Conservation (phyloP, 2,329 filamentous ascomycete species). For the Fusarium transvaalense region DNA sequence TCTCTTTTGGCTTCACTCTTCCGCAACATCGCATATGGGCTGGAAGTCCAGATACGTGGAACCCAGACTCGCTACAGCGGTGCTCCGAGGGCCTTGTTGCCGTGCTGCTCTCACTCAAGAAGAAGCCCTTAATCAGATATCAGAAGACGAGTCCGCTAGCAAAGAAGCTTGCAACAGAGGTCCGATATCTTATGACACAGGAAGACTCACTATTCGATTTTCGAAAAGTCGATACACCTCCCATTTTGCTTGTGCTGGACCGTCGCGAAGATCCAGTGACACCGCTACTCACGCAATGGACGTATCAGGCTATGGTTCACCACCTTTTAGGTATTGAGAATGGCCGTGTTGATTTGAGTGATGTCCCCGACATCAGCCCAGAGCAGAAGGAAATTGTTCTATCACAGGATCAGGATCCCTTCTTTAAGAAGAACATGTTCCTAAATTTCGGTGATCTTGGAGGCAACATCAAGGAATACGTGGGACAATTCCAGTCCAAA, state of each 20-base stretch:
- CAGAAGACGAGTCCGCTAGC: constrained; percentile 90
- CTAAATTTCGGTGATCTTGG: constrained; percentile 96
- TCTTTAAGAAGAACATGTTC: constrained; percentile 99
- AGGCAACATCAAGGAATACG: constrained; percentile 97
- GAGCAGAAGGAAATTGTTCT: constrained; percentile 95
- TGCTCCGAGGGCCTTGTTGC: constrained; percentile 90
- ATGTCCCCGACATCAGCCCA: constrained; percentile 84
- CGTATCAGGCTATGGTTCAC: constrained; percentile 99
- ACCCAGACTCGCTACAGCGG: constrained; percentile 86
- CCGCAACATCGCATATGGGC: constrained; percentile 86
- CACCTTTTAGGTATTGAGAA: constrained; percentile 94
- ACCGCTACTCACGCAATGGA: constrained; percentile 96
- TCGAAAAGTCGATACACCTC: constrained; percentile 91
- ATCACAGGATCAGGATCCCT: constrained; percentile 96
- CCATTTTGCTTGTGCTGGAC: constrained; percentile 90
- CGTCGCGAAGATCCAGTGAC: constrained; percentile 95
- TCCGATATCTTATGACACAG: constrained; percentile 92
- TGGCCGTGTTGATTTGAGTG: constrained; percentile 89
- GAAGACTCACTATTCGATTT: constrained; percentile 98
- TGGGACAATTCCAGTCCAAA: constrained; percentile 97
- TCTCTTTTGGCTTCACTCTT: constrained; percentile 80
- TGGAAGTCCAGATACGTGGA: constrained; percentile 86
- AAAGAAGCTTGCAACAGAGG: constrained; percentile 92
- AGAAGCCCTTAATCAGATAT: constrained; percentile 94
- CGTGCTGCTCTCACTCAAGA: constrained; percentile 88